Conservation (phyloP, 177 flowering plant species). For the Vitis hybrid region DNA sequence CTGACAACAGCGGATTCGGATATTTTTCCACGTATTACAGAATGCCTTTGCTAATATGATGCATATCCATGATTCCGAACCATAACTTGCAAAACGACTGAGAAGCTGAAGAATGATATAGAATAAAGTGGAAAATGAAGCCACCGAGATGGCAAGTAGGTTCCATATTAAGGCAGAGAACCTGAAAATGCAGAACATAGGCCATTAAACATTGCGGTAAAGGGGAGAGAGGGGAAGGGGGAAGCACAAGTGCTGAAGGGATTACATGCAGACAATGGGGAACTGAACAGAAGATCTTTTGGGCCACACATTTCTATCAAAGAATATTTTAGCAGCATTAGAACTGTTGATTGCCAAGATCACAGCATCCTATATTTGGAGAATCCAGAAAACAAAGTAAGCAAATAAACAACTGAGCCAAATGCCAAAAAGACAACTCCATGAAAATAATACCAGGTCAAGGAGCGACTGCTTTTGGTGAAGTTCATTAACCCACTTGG, state of each 20-base stretch:
- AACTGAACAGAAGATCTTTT: conserved; percentile 12
- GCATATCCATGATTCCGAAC: conserved; percentile 32
- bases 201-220: conserved; percentile 11
- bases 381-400: conserved; percentile 1
- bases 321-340: conserved; percentile 42
- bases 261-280: conserved; percentile 31
- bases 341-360: conserved; percentile 73
- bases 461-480: conserved; percentile 33
- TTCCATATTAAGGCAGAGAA: conserved; percentile 33
- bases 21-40: conserved; percentile 43
- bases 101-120: conserved; percentile 61
- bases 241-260: conserved; percentile 4
- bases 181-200: conserved; percentile 46
- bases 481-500: conserved; percentile 80
- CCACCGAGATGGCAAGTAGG: conserved; percentile 42
- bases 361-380: conserved; percentile 54
- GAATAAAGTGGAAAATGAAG: conserved; percentile 55
- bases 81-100: conserved; percentile 33
- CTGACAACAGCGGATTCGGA: conserved; percentile 70
- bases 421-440: conserved; percentile 2
- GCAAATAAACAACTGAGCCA: background rate
- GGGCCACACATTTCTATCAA: conserved; percentile 29
- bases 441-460: conserved; percentile 61
- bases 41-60: conserved; percentile 31
- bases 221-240: background rate